Base-by-base conservation (phyloP, 2,329 filamentous ascomycete species). In the Leptographium radiaticola region DNA sequence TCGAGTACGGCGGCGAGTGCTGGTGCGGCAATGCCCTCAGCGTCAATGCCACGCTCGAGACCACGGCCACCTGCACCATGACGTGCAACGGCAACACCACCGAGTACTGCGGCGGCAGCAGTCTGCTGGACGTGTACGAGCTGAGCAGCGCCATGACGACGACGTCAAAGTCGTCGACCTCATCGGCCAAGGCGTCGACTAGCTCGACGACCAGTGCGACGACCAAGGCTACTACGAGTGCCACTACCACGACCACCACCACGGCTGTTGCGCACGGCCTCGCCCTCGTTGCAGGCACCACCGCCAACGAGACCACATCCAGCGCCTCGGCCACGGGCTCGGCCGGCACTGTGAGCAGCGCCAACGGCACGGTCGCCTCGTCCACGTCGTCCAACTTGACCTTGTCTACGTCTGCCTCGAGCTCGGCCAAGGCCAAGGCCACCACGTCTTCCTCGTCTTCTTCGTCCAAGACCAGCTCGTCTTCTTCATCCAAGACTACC, bases 1-100 rank as follows among this genome's bases (percentile, higher is more conserved):
- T 74, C 7, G 75, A 79, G 59, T 78, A 74, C 56, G 73, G 74
- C 11, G 67, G 72, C 33, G 75, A 78, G 62, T 56, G 55, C 31
- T 56, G 55, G 55, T 45, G 43, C 13, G 55, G 4, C 45, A 58
- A 62, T 33, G 25, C 53, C 5, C 45, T 67, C 30, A 56, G 47
- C 2, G 47, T 57, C 25, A 56, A 55, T 5, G 54, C 62, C 18
- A 56, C 58, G 12, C 51, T 58, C 30, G 57, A 59, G 7, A 45
- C 60, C 16, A 45, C 52, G 13, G 54, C 55, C 1, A 60, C 62
- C n/a, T 68, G 67, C 48, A 60, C 53, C 49, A 60, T 63, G 56
- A 34, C 56, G 20, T 63, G 61, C 47, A 56, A 54, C 36, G 55
- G 54, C 49, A 59, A 59, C 48, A 13, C 18, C 3, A 59, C 59